phyloP scores from a whole-genome alignment of 768 basidiomycete genomes.

The Pleurotus cornucopiae region DNA sequence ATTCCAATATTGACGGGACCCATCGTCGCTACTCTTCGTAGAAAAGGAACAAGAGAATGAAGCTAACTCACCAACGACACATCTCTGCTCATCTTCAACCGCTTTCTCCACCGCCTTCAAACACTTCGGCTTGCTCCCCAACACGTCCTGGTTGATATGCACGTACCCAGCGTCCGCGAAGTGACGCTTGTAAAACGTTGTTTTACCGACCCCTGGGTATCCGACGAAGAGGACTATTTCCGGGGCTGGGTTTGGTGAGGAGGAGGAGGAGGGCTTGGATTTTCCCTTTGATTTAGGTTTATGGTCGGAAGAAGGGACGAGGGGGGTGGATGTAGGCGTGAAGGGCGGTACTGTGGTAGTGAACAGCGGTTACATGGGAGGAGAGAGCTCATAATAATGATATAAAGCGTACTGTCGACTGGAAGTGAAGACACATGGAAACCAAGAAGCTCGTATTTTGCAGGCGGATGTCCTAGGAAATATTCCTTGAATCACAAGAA shows the following conservation, averaged over 20 bases:
- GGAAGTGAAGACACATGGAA: conserved; percentile 54
- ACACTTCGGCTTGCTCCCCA: conserved; percentile 75
- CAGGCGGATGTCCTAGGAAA: conserved; percentile 54
- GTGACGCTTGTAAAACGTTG: conserved; percentile 68
- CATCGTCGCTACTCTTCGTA: no score
- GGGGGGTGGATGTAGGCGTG: conserved; percentile 44
- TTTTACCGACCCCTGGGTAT: conserved; percentile 69
- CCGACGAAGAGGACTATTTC: conserved; percentile 51
- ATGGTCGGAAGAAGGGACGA: conserved; percentile 32
- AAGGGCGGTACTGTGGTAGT: conserved; percentile 39
- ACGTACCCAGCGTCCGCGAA: conserved; percentile 67
- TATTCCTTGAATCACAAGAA: conserved; percentile 56
- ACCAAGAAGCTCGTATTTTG: conserved; percentile 51
- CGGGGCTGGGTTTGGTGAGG: conserved; percentile 16
- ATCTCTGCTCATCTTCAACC: conserved; percentile 53
- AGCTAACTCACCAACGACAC: conserved; percentile 66
- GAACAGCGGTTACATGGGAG: conserved; percentile 3
- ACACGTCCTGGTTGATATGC: conserved; percentile 84
- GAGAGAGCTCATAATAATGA: conserved; percentile 2
- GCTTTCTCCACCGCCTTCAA: conserved; percentile 56
- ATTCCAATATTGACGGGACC: no score
- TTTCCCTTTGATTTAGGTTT: not conserved
- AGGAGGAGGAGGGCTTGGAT: not conserved
- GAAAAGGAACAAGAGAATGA: not conserved
- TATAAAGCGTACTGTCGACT: not conserved